Conservation (phyloP, 805 yeast genomes). For the Helenozyma rhizophorensis region DNA sequence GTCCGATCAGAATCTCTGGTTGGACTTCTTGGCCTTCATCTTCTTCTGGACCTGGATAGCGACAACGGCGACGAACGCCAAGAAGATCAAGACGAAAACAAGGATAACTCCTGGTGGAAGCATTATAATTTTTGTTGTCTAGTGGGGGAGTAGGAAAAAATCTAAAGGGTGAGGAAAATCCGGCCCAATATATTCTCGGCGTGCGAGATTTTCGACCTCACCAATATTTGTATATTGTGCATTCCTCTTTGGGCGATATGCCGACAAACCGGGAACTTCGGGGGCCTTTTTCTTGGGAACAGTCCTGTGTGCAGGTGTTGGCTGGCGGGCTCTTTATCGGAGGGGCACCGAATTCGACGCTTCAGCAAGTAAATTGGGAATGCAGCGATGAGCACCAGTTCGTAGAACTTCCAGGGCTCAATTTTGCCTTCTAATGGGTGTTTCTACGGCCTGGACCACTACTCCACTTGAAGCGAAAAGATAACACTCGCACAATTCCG, state of each 20-base stretch:
- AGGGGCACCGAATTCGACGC: too few species aligned
- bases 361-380: too few species aligned
- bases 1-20: conserved; percentile 16
- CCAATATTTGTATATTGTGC: not conserved
- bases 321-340: too few species aligned
- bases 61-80: conserved; percentile 35
- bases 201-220: conserved; percentile 13
- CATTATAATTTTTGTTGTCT: conserved; percentile 30
- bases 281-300: not conserved
- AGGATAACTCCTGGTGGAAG: conserved; percentile 73
- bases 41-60: conserved; percentile 37
- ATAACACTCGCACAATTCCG: too few species aligned
- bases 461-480: too few species aligned
- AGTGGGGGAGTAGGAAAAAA: conserved; percentile 3
- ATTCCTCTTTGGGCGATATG: not conserved
- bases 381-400: too few species aligned
- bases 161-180: conserved; percentile 4
- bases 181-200: conserved; percentile 4
- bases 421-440: too few species aligned
- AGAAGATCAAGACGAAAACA: conserved; percentile 56
- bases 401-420: too few species aligned
- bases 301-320: too few species aligned
- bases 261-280: conserved; percentile 7
- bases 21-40: conserved; percentile 39
- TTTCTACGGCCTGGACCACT: too few species aligned